Conservation (phyloP, 1,139 yeast species). For the Kazachstania sp. region DNA sequence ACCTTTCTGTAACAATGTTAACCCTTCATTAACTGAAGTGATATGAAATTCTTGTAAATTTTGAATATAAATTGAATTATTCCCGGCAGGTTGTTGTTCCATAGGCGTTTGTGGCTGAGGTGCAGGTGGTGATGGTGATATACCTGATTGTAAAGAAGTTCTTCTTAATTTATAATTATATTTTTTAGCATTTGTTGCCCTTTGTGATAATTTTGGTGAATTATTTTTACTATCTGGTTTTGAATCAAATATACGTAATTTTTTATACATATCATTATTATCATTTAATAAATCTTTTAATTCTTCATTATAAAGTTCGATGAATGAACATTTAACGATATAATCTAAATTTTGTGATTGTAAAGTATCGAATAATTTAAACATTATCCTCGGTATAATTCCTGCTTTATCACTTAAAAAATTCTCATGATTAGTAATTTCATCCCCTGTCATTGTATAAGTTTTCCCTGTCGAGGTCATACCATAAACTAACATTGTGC, state of each 20-base stretch:
- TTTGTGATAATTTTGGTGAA: constrained; percentile 8
- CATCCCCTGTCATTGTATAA: constrained; percentile 68
- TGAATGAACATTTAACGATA: constrained; percentile 57
- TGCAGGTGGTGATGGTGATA: neutral
- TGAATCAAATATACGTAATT: constrained; percentile 48
- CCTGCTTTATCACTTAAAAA: constrained; percentile 60
- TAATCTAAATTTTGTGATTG: constrained; percentile 37
- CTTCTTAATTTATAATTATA: constrained; percentile 1
- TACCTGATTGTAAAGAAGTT: neutral
- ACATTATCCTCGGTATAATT: constrained; percentile 56
- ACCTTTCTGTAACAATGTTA: constrained; percentile 46
- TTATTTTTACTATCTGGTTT: constrained; percentile 19
- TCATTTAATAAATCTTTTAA: constrained; percentile 50
- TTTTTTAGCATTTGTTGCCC: neutral
- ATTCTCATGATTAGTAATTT: constrained; percentile 29
- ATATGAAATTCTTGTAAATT: constrained; percentile 51
- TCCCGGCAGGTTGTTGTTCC: constrained; percentile 2
- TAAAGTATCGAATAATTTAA: constrained; percentile 44
- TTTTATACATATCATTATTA: constrained; percentile 23
- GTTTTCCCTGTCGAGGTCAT: constrained; percentile 80
- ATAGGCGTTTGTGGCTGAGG: neutral
- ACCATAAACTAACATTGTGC: constrained; percentile 69
- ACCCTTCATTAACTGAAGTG: constrained; percentile 46
- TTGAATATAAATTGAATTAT: constrained; percentile 38
- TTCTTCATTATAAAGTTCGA: constrained; percentile 69